Conservation (phyloP, 2,329 filamentous ascomycete genomes). For the Fusarium nisikadoi region DNA sequence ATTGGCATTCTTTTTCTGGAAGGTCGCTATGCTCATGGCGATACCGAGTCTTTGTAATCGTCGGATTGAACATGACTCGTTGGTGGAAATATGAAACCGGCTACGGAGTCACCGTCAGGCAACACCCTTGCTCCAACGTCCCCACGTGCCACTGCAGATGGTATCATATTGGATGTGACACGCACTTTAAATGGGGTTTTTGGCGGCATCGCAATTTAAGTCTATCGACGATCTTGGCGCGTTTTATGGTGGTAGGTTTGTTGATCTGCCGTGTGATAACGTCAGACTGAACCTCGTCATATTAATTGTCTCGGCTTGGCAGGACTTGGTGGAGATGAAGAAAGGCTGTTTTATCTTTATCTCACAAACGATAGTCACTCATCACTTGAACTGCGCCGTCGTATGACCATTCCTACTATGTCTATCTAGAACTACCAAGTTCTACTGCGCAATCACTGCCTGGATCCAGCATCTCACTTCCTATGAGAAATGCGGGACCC, state of each 20-base stretch:
- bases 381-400: too few relatives aligned
- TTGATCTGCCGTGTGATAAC: neutral
- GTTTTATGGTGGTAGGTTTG: neutral
- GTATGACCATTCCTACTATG: neutral
- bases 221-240: neutral
- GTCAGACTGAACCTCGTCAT: neutral
- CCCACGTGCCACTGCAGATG: neutral
- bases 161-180: neutral
- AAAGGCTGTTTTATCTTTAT: rapidly evolving
- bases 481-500: conserved; percentile 1
- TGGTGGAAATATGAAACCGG: conserved; percentile 5
- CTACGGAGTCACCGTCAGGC: conserved; percentile 3
- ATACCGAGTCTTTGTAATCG: neutral
- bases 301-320: neutral
- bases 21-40: neutral
- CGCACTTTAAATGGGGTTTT: neutral
- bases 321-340: neutral
- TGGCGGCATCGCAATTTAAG: neutral
- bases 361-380: neutral
- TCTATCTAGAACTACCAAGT: neutral
- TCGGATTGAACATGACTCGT: neutral
- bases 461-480: rapidly evolving
- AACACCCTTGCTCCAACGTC: neutral
- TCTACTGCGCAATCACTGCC: neutral
- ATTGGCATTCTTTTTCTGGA: neutral